Base-by-base conservation (phyloP, 306 rosid species). In the Hippophae rhamnoides region DNA sequence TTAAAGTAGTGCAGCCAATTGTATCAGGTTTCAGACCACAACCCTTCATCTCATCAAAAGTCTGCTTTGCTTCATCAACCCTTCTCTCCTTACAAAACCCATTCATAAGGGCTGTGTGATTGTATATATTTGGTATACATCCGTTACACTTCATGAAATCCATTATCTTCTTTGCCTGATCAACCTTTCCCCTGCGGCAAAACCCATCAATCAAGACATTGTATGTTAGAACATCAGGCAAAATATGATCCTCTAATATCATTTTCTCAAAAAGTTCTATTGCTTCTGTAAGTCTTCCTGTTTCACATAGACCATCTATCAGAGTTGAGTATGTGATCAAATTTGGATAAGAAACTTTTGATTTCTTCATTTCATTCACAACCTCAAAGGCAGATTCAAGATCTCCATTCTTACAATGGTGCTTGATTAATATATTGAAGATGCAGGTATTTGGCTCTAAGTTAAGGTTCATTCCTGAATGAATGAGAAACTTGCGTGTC, bases 141-240 rank as follows among this genome's bases (percentile, higher is more conserved):
- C 97, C 95, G 50, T 85, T 81, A 70, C 57, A 79, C 80, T 71
- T 87, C 97, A 90, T 87, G 50, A 82, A 90, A 18, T 70, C 84
- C 57, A 90, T 56, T 41, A 90, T 66, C 65, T 70, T 81, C 63
- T 79, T 75, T 7, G 98, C 98, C 25, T 70, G 82, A 52, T 81
- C 82, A 5, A 78, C 76, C 58, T 87, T 76, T 13, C 92, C 87
- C 66, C 41, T 78, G 14, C 66, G 74, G 64, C 86, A 90, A 63
- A 90, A 85, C 8, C 98, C 98, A 18, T 78, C 73, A 62, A 87
- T 85, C 83, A 85, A 61, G 65, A 74, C 68, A 69, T 85, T 87
- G 85, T 83, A 90, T 25, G 87, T 79, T 42, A 87, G 67, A 18
- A 75, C 87, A 65, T 90, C 95, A 4, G 98, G 98, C 41, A 81